Base-by-base conservation (phyloP, 768 basidiomycete genomes). In the Tricholoma sp. region DNA sequence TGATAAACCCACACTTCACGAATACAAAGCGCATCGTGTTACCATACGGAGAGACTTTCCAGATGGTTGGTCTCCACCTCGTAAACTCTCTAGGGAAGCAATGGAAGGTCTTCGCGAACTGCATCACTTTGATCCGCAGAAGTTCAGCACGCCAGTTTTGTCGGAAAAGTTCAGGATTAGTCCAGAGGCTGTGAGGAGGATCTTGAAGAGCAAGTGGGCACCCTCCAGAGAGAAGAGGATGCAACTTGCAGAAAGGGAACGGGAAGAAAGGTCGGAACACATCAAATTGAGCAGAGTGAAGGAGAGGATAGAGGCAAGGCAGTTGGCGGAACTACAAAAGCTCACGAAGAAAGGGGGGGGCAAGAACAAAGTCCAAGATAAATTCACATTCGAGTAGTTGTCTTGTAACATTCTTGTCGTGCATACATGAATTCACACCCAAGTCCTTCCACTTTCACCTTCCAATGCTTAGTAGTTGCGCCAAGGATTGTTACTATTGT, bases 71-170 rank as follows among this genome's bases (percentile, higher is more conserved):
- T 74, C 77, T 51, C 92, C 92, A 22, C 86, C 87, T 56, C 85
- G 83, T 64, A 91, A 90, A 67, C 67, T 94, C 54, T 89, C 89
- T 12, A 80, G 88, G 55, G 86, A 89, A 63, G 90, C 91, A 34
- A 94, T 94, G 91, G 85, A 87, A 60, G 84, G 86, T 14, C 70
- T 94, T 57, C 82, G 88, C 37, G 77, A 82, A 47, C 75, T 94
- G 56, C 80, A 91, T 67, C 71, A 72, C 39, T 67, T 83, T 46
- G 84, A 93, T 65, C 83, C 85, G 7, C 76, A 74, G 50, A 80
- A 72, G 49, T 91, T 87, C 72, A 80, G 77, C 34, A 86, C 85
- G 11, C 78, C 83, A 24, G 71, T 83, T 0, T 81, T 94, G n/a
- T 85, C 89, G 14, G 81, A 86, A 57, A 81, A 80, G 66, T 94